Base-by-base conservation (phyloP, 176 grass and related monocot species). In the Puya raimondii region DNA sequence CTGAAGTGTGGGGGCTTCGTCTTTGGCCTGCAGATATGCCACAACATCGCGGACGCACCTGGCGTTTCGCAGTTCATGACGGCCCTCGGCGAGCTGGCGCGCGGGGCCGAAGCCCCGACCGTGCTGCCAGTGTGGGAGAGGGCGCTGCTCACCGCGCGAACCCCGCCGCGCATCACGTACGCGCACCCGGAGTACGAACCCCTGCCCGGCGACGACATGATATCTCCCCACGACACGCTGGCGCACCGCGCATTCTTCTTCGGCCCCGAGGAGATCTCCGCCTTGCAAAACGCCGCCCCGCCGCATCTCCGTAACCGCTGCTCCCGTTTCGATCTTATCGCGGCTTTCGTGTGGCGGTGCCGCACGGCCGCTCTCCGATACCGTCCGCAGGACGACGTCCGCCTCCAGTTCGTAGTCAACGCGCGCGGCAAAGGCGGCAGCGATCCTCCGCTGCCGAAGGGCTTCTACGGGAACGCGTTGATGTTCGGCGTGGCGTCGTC, bases 391-490 rank as follows among this genome's bases (percentile, higher is more conserved):
- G 61, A 23, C 12, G 64, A 70, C 23, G 52, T 78, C 20, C 68
- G 70, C 21, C 16, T 56, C 1, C 69, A 50, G 51, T 84, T 84
- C 48, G 61, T 77, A 10, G 81, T 79, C 15, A 84, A 74, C 67
- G 74, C 70, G 12, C 74, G 75, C 0, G 75, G 53, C 0, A 67
- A 51, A 49, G 16, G 54, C 16, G 9, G 54, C 3, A 42, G 33
- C 5, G 66, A 54, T 13, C 59, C 18, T 2, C 49, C 26, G 12
- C 58, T 80, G 3, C 77, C 77, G 0, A 52, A 0, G 25, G 77
- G 77, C 9, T 72, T 72, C 69, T 80, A 80, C 49, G 77, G 69
- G 17, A 80, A 72, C 48, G 77, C 78, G 16, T 73, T 61, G 50
- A 20, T 51, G 11, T 68, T 59, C 29, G 23, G 25, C 10, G 71